Evolutionary conservation across 495 filamentous ascomycete species (phyloP), one percentile per base, ranked within the genome.

Genomic region (Aspergillus ellipticus): DNA sequence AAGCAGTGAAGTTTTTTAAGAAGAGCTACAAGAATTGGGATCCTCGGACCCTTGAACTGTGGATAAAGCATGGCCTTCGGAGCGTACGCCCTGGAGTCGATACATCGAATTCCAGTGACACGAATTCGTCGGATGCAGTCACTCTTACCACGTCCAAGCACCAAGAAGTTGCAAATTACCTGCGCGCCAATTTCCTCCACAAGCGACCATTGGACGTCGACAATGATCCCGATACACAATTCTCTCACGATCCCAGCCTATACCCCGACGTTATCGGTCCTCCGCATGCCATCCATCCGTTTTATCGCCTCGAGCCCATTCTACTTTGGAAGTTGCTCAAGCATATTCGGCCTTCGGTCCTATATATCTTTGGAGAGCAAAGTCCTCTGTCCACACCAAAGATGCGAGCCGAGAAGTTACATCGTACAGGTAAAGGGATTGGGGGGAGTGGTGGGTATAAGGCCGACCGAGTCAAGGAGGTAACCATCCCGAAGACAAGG

Each of bases 381-480:
- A 82, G 77, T 17, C 55, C 72, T 4, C 66, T 90, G 21, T 81
- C 78, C 0, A 21, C 52, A 0, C 74, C 80, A 0, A 66, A 70
- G 0, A 46, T 67, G 6, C 73, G 81, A 15, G 60, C 73, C 28
- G 62, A 79, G 33, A 89, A 88, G 69, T 67, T 89, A 66, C 72
- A 75, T n/a, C 61, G 69, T 6, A 90, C 88, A 7, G 88, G 88
- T 2, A 60, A 64, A 1, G 88, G 85, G 0, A 52, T 78, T 7
- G 85, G 86, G 22, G 88, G 88, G 4, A 85, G 79, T 65, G 88
- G 88, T 7, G 88, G 88, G 0, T 69, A 56, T 1, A 60, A 63
- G 28, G 65, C 69, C 26, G 83, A 85, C 2, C 66, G 79, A 35
- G 87, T 90, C 0, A 70, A 75, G 51, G 61, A 81, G 52, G 79